Evolutionary conservation across 352 stramenopile species (phyloP), one percentile per base, ranked within the genome.

Genomic region (Pythium aristosporum): DNA sequence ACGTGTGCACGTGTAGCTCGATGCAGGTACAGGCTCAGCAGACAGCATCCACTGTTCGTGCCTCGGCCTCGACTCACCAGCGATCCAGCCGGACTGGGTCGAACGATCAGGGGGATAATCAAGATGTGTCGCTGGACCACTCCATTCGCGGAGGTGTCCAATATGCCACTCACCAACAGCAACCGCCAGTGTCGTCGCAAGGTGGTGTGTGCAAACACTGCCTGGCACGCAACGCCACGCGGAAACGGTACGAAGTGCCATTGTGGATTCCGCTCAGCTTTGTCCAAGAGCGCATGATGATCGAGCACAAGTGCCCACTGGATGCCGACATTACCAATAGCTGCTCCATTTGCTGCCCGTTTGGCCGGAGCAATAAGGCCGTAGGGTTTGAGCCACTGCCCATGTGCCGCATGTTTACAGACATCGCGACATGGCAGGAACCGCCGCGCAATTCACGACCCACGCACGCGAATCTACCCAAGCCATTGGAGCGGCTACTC

Each of bases 261-360:
- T 70, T 92, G 18, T 92, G 84, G 84, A 92, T 91, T 46, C 84
- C 84, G 32, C 67, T 92, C n/a, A 91, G 81, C 52, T 92, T 92
- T 50, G 84, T 92, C 21, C 80, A 92, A 61, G 84, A 92, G 54
- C 68, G 79, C n/a, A 91, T 91, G 84, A 77, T 91, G 63, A 69
- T 83, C 13, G 68, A 79, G 12, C 84, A 92, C 68, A 67, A 75
- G 44, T 92, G 84, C 65, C 80, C 81, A 3, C 62, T 91, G 3
- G 78, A 89, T 55, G 71, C 81, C 37, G 84, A 89, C 42, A 89
- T 92, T 34, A 80, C 80, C 12, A 75, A 76, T 32, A 80, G 64
- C 54, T 92, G 84, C 43, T 67, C 74, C 8, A 74, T 91, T 10
- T 92, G 84, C 56, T 77, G 83, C 11, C 84, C 84, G 2, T 64